These are phyloP conservation scores for Globisporangium spinosum DNA, from an alignment of 352 stramenopile genomes.

Conservation along the genomic window DNA sequence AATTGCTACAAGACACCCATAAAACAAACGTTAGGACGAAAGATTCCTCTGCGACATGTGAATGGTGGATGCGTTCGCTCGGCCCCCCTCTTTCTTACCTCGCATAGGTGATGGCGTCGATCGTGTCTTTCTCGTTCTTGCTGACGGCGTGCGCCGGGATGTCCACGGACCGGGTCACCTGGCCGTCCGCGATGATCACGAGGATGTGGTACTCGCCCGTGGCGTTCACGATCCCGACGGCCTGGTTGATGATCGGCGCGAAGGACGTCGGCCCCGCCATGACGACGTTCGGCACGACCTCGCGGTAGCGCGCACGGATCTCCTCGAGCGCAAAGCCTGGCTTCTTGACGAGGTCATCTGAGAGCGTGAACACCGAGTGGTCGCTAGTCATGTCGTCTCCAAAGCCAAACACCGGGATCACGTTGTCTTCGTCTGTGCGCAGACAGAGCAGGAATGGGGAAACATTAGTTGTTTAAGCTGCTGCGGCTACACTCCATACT, in stretches of 20 bases:
- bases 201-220: conserved; percentile 84
- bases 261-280: conserved; percentile 86
- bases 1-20: conserved; percentile 37
- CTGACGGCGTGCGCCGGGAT: conserved; percentile 66
- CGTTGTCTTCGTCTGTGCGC: conserved; percentile 74
- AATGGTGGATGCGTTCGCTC: not conserved
- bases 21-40: not conserved
- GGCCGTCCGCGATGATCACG: conserved; percentile 85
- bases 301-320: conserved; percentile 66
- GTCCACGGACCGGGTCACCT: conserved; percentile 83
- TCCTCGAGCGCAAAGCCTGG: conserved; percentile 58
- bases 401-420: conserved; percentile 83
- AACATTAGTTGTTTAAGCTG: not conserved
- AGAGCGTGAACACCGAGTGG: conserved; percentile 74
- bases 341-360: conserved; percentile 24
- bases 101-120: conserved; percentile 76
- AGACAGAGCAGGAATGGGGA: not conserved
- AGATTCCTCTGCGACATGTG: conserved; percentile 2
- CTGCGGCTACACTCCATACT: not conserved
- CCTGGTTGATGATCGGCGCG: conserved; percentile 82
- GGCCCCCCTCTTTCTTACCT: conserved; percentile 8
- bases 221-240: conserved; percentile 73
- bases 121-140: conserved; percentile 87
- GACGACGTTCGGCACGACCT: conserved; percentile 63
- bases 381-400: conserved; percentile 79